Conservation (phyloP, 2,329 filamentous ascomycete genomes). For the Penicillium aurantiogriseum region DNA sequence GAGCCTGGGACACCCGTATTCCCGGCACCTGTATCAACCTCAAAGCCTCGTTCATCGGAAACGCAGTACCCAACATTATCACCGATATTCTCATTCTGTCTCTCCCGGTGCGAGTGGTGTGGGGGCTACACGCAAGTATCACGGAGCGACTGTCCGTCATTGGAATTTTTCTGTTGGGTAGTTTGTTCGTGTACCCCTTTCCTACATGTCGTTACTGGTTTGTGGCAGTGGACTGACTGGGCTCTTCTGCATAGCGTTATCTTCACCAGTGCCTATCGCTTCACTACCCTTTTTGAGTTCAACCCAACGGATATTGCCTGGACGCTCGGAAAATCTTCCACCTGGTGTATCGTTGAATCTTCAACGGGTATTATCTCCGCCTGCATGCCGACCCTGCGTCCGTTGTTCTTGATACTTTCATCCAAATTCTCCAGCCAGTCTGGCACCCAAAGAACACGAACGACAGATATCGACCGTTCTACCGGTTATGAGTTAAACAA, state of each 20-base stretch:
- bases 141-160: conserved; percentile 19
- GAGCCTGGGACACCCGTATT: conserved; percentile 49
- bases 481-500: neutral
- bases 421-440: conserved; percentile 1
- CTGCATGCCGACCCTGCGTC: conserved; percentile 23
- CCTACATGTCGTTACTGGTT: no score
- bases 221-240: neutral
- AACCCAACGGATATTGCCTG: conserved; percentile 44
- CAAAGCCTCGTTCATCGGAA: conserved; percentile 52
- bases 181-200: conserved; percentile 11
- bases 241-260: conserved; percentile 35
- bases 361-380: conserved; percentile 34
- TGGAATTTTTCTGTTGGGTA: conserved; percentile 12
- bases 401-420: conserved; percentile 12
- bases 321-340: conserved; percentile 47
- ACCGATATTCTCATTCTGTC: conserved; percentile 27
- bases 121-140: conserved; percentile 23
- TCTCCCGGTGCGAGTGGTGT: conserved; percentile 28
- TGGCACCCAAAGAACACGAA: neutral
- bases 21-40: conserved; percentile 52
- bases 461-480: neutral
- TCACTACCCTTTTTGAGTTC: conserved; percentile 50
- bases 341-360: conserved; percentile 53
- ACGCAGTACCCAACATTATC: conserved; percentile 43
- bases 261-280: conserved; percentile 51